Evolutionary conservation across 176 grass and related monocot species (phyloP).

Genomic region (Rhynchospora tenuis): DNA sequence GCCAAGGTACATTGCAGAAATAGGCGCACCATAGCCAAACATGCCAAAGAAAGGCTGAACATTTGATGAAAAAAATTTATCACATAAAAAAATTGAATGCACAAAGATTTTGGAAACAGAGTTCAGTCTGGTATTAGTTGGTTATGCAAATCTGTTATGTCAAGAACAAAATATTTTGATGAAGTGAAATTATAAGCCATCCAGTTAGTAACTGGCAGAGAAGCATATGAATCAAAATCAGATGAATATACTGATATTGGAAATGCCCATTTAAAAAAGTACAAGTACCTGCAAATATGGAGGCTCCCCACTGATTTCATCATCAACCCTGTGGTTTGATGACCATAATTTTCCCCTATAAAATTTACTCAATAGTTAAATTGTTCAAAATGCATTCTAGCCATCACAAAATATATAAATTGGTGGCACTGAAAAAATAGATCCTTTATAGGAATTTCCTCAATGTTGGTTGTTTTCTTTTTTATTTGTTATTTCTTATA

Average conservation of each 20-base stretch:
- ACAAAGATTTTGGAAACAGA: not conserved
- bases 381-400: not conserved
- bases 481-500: not conserved
- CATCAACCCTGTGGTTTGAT: not conserved
- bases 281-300: conserved; percentile 2
- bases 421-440: not conserved
- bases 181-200: not conserved
- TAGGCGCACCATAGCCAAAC: conserved; percentile 52
- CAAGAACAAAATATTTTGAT: not conserved
- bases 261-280: not conserved
- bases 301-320: not conserved
- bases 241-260: too few relatives aligned
- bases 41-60: conserved; percentile 52
- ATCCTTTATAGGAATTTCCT: not conserved
- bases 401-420: not conserved
- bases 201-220: not conserved
- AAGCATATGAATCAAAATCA: not conserved
- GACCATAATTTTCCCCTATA: not conserved
- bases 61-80: conserved; percentile 11
- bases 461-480: not conserved
- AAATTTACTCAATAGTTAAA: not conserved
- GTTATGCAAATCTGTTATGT: not conserved
- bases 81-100: not conserved
- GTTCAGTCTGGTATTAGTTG: not conserved
- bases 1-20: conserved; percentile 54